Evolutionary conservation across 495 filamentous ascomycete genomes (phyloP), one percentile per base, ranked within the genome.

Genomic region (Tuber microsphaerosporum): DNA sequence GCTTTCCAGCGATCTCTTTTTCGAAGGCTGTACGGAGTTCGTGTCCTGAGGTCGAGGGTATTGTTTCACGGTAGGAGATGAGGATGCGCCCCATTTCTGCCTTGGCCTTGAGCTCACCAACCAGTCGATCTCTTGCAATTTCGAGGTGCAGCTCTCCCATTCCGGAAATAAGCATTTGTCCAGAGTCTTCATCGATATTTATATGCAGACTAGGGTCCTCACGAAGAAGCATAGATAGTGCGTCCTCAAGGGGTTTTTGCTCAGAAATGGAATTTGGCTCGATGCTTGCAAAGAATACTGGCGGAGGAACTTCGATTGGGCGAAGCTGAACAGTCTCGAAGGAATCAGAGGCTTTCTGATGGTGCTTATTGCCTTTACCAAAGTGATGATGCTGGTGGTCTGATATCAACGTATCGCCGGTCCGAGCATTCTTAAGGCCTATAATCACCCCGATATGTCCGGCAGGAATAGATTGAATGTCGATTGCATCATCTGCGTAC

Each of bases 111-210:
- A 97, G 90, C 77, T 97, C 93, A 48, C 91, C 91, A 72, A 94
- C 88, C 10, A 99, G 89, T 34, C 94, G 88, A 84, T 98, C 93
- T 42, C 91, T 87, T 5, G 96, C 94, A 48, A 99, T 95, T 78
- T 99, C 96, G 4, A 99, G 89, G 83, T 99, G 96, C n/a, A 99
- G 88, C 73, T 97, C 93, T 4, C 96, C 96, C 96, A 99, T 99
- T 17, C 96, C 96, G 51, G 92, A 93, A 2, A 99, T 86, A 14
- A 97, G 90, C 26, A 94, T 97, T 78, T 97, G 94, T 1, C 94
- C 95, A 0, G 93, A 93, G 81, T 97, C 96, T 78, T 94, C 91
- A 81, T 98, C 93, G 34, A 91, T 85, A 70, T 86, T 91, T 81
- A 97, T 89, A 39, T 94, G 89, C n/a, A 99, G 85, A 83, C 93